Evolutionary conservation across 2,329 filamentous ascomycete species (phyloP), one percentile per base, ranked within the genome.

Genomic region (Boeremia lycopersici): DNA sequence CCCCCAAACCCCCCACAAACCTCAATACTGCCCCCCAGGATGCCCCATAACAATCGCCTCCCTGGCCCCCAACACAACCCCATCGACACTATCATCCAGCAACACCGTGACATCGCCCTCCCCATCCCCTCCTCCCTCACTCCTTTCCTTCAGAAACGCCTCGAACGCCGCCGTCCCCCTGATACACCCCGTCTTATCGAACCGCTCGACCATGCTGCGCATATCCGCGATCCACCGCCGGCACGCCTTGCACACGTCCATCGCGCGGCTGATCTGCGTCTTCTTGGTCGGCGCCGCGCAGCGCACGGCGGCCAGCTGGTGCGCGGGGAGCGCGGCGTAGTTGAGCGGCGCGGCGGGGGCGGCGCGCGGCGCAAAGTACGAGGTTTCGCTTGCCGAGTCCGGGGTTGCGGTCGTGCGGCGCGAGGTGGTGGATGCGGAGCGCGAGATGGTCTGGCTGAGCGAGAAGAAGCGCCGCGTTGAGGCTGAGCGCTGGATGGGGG

Each of bases 181-280:
- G 19, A 74, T 55, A 49, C 65, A 70, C 23, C 68, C 67, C 7
- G 62, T 66, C 51, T 67, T 71, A 33, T 74, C 68, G 47, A 65
- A 72, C 28, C 64, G 46, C 15, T 54, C 59, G 31, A 74, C 47
- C 70, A 74, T 70, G 36, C 45, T 61, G 42, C 67, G 60, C 69
- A 74, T 73, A 15, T 68, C 57, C 26, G 56, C 55, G 5, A 74
- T 59, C 59, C 65, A 65, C 48, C 56, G 54, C 48, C 53, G 57
- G 34, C 71, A 74, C 23, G 59, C 59, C 38, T 69, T 67, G 35
- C 71, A 74, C 2, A 74, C 69, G 4, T 62, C 57, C 60, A 68
- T 67, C 5, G 62, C 55, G 2, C 59, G 56, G 36, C 59, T 70
- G 12, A 70, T 65, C 15, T 64, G 50, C 10, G 63, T 67, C 36